These are phyloP conservation scores for Tardiomyces depauwii DNA, from an alignment of 1,139 yeast genomes.

Conservation along the genomic window DNA sequence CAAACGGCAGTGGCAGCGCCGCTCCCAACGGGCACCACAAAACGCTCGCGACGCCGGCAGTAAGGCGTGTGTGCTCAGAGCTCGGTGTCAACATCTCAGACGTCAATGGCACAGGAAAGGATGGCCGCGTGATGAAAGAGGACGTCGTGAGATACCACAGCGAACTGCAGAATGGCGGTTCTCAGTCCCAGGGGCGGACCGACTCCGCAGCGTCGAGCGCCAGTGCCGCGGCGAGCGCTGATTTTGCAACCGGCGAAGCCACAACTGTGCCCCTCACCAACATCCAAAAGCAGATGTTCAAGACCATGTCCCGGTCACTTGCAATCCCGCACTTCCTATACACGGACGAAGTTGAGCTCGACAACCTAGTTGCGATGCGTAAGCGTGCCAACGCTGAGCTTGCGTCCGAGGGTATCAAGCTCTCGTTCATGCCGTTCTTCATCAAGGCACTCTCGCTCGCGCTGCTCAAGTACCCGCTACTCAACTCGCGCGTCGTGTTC, in stretches of 20 bases:
- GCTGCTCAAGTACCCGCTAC: slow-evolving; percentile 18
- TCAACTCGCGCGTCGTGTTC: slow-evolving; percentile 18
- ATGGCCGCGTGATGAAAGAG: slow-evolving; percentile 26
- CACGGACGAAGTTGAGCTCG: slow-evolving; percentile 24
- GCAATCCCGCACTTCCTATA: slow-evolving; percentile 27
- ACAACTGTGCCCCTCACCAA: slow-evolving; percentile 18
- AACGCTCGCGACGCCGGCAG: slow-evolving; percentile 27
- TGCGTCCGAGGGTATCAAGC: slow-evolving; percentile 12
- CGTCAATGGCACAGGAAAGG: slow-evolving; percentile 24
- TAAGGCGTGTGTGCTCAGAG: slow-evolving; percentile 23
- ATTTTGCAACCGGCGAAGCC: slow-evolving; percentile 6
- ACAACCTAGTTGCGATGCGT: slow-evolving; percentile 16
- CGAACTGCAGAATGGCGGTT: not conserved
- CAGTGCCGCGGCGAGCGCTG: slow-evolving; percentile 1
- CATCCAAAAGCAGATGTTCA: slow-evolving; percentile 25
- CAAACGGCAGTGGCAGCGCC: not conserved
- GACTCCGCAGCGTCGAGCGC: not conserved
- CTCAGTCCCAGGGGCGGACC: not conserved
- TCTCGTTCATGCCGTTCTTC: slow-evolving; percentile 27
- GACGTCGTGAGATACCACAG: slow-evolving; percentile 17
- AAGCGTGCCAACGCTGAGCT: slow-evolving; percentile 15
- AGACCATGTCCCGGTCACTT: slow-evolving; percentile 24
- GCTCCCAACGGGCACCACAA: not conserved
- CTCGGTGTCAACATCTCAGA: slow-evolving; percentile 16
- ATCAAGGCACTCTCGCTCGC: slow-evolving; percentile 26